Evolutionary conservation across 495 filamentous ascomycete genomes (phyloP).

Genomic region (Staphylotrichum longicolle): DNA sequence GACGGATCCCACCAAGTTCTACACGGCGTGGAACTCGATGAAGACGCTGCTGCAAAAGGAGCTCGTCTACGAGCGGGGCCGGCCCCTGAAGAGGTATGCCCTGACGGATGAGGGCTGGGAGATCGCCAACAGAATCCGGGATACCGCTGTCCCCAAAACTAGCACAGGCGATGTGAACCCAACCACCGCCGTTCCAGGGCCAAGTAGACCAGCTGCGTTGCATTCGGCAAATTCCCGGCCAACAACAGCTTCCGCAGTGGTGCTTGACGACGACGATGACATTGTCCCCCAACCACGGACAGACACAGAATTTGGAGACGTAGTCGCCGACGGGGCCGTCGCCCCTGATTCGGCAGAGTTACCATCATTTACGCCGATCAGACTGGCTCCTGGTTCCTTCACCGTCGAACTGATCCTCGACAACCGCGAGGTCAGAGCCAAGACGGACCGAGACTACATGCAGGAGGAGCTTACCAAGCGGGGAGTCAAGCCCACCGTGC

Average conservation of each 20-base stretch:
- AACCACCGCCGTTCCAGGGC: neutral
- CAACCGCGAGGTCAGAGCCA: constrained; percentile 73
- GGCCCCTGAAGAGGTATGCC: constrained; percentile 64
- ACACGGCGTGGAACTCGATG: constrained; percentile 86
- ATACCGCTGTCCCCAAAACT: constrained; percentile 20
- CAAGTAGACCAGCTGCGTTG: neutral
- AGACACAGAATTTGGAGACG: constrained; percentile 31
- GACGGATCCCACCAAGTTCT: constrained; percentile 63
- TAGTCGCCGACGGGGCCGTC: constrained; percentile 43
- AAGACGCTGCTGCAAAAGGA: constrained; percentile 74
- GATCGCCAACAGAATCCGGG: constrained; percentile 65
- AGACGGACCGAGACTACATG: constrained; percentile 75
- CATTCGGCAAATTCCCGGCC: neutral
- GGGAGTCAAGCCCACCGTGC: constrained; percentile 62
- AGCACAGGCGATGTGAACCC: neutral
- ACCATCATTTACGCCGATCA: constrained; percentile 58
- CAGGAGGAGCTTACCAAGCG: constrained; percentile 66
- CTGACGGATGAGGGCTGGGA: constrained; percentile 81
- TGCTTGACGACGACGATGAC: constrained; percentile 19
- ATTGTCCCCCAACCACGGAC: constrained; percentile 5
- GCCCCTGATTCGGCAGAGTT: constrained; percentile 36
- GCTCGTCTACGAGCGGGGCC: constrained; percentile 67
- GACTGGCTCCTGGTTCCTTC: constrained; percentile 62
- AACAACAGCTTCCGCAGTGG: neutral
- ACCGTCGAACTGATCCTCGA: constrained; percentile 74